Percentiles rank a stretch among this genome's conserved stretches.
These are phyloP conservation scores for Poa annua DNA, from an alignment of 176 grass and related monocot species.

Conservation along the genomic window DNA sequence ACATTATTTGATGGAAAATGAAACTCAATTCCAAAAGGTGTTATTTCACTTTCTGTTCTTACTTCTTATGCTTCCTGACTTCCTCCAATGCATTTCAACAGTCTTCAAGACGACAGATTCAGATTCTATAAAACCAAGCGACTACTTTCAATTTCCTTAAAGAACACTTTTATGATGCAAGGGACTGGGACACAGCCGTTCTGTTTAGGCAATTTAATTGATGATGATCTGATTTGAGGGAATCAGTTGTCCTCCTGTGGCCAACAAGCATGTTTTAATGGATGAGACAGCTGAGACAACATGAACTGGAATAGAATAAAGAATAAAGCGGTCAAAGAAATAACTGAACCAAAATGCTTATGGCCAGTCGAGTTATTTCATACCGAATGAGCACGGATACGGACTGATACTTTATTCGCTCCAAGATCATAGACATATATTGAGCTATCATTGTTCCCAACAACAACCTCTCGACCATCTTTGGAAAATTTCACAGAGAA, in stretches of 20 bases:
- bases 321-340: background rate
- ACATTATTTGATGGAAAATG: conserved; percentile 8
- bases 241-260: background rate
- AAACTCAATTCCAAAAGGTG: conserved; percentile 1
- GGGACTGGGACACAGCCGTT: background rate
- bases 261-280: background rate
- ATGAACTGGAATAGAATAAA: background rate
- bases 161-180: background rate
- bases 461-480: conserved; percentile 87
- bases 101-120: background rate
- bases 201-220: background rate
- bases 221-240: background rate
- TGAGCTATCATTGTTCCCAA: conserved; percentile 68
- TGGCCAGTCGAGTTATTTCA: conserved; percentile 13
- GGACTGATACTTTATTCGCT: conserved; percentile 71
- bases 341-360: conserved; percentile 4
- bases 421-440: conserved; percentile 94
- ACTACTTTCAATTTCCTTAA: conserved; percentile 8
- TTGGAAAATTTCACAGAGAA: conserved; percentile 94
- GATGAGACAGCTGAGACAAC: background rate
- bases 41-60: background rate
- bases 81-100: background rate
- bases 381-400: conserved; percentile 72
- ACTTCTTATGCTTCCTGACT: background rate
- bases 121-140: background rate